Percentiles rank a stretch among this genome's conserved stretches.
phyloP scores from a whole-genome alignment of 1,284 basidiomycete genomes.

The Cutaneotrichosporon mucoides region DNA sequence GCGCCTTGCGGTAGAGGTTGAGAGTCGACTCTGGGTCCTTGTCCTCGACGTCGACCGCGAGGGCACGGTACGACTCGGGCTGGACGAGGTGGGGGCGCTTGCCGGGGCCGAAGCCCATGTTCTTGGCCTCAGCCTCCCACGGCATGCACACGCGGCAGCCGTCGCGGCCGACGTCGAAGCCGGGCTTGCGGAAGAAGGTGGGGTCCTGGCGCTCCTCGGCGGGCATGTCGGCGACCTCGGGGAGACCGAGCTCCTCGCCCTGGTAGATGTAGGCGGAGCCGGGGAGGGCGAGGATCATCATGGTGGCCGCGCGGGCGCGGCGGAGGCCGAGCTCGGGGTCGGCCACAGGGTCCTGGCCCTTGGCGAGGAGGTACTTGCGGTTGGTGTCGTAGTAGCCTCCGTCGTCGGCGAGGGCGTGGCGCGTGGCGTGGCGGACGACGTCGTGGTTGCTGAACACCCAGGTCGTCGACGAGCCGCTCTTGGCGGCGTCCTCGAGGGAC shows the following conservation, averaged over 20 bases:
- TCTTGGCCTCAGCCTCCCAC: conserved; percentile 12
- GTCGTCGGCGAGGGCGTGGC: conserved; percentile 30
- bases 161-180: conserved; percentile 36
- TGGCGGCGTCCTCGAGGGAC: conserved; percentile 23
- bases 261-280: conserved; percentile 44
- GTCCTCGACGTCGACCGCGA: conserved; percentile 32
- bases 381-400: conserved; percentile 17
- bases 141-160: conserved; percentile 40
- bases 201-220: conserved; percentile 37
- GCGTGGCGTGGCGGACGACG: conserved; percentile 38
- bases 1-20: conserved; percentile 32
- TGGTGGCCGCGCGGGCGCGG: conserved; percentile 31
- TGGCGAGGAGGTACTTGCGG: conserved; percentile 22
- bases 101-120: conserved; percentile 32
- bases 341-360: conserved; percentile 14
- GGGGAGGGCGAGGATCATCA: conserved; percentile 40
- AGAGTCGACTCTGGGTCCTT: conserved; percentile 29
- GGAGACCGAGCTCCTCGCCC: conserved; percentile 44
- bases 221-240: conserved; percentile 36
- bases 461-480: conserved; percentile 30
- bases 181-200: conserved; percentile 34
- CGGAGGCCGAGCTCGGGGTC: conserved; percentile 29
- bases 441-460: conserved; percentile 45
- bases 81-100: conserved; percentile 31
- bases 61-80: conserved; percentile 29